Evolutionary conservation across 805 yeast species (phyloP).

Genomic region (Kodamaea kakaduensis): DNA sequence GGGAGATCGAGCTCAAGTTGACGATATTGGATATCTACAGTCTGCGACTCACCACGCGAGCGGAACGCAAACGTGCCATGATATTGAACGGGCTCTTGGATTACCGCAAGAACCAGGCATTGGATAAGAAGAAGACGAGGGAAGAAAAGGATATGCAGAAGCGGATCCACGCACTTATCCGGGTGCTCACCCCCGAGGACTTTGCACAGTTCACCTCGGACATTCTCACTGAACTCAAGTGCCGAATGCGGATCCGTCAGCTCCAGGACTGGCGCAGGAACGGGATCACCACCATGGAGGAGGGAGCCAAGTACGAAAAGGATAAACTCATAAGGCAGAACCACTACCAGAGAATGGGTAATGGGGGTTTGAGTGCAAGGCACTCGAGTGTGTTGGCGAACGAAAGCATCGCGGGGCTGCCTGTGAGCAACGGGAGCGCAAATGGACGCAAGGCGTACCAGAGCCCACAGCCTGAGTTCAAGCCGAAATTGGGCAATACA

Average conservation of each 20-base stretch:
- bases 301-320: conserved; percentile 81
- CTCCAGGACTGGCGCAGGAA: conserved; percentile 90
- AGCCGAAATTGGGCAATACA: conserved; percentile 42
- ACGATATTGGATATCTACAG: conserved; percentile 86
- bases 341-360: conserved; percentile 55
- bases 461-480: conserved; percentile 38
- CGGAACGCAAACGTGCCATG: conserved; percentile 84
- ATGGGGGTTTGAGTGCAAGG: conserved; percentile 29
- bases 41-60: conserved; percentile 83
- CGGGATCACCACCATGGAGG: conserved; percentile 81
- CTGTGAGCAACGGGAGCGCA: conserved; percentile 6
- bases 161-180: conserved; percentile 73
- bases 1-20: conserved; percentile 86
- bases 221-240: conserved; percentile 69
- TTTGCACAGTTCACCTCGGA: conserved; percentile 72
- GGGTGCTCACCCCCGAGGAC: conserved; percentile 77
- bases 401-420: conserved; percentile 4
- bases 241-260: conserved; percentile 79
- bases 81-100: conserved; percentile 76
- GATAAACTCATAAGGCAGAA: conserved; percentile 71
- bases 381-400: conserved; percentile 15
- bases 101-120: conserved; percentile 73
- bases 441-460: conserved; percentile 22
- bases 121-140: conserved; percentile 80
- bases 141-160: conserved; percentile 84